Percentiles rank a stretch among this genome's conserved stretches.
Evolutionary conservation across 78 protist genomes (phyloP).

Genomic region (Dictyostelium discoideum): dicty_2.7 NC_007089.4:2887501-2888000

Average conservation of each 20-base stretch:
- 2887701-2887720: conserved; percentile 28
- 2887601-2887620: not conserved
- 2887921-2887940: conserved; percentile 33
- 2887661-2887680: conserved; percentile 81
- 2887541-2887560: not conserved
- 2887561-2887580: not conserved
- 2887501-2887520: not conserved
- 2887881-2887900: conserved; percentile 89
- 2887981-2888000: conserved; percentile 66
- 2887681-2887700: conserved; percentile 78
- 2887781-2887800: conserved; percentile 86
- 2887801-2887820: conserved; percentile 12
- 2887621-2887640: conserved; percentile 66
- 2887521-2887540: conserved; percentile 9
- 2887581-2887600: not conserved
- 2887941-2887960: conserved; percentile 92
- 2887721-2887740: conserved; percentile 88
- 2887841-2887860: conserved; percentile 69
- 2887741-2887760: conserved; percentile 90
- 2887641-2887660: conserved; percentile 79
- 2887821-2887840: conserved; percentile 21
- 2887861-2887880: conserved; percentile 45
- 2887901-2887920: conserved; percentile 53
- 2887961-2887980: conserved; percentile 63
- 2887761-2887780: conserved; percentile 84